Evolutionary conservation across 805 yeast genomes (phyloP).

Genomic region (Metschnikowia dekortorum): DNA sequence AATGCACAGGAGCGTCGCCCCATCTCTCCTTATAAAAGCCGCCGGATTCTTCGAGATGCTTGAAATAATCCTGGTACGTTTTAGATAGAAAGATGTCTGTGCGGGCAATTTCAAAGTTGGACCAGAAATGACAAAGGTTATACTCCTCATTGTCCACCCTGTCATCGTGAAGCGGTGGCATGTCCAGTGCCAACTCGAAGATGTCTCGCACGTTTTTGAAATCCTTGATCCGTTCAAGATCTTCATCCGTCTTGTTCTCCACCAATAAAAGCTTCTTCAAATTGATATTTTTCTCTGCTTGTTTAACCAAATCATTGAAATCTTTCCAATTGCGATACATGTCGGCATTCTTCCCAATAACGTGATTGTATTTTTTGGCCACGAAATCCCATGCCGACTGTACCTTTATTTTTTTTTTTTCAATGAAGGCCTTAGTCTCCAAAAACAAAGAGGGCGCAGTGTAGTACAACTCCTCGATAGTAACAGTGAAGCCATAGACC

Average conservation of each 20-base stretch:
- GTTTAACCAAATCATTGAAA: slow-evolving; percentile 20
- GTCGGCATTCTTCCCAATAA: slow-evolving; percentile 19
- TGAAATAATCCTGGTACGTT: slow-evolving; percentile 62
- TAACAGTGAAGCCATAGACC: slow-evolving; percentile 79
- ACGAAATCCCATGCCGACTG: slow-evolving; percentile 72
- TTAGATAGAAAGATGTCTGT: slow-evolving; percentile 68
- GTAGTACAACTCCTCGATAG: slow-evolving; percentile 71
- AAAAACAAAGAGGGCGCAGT: slow-evolving; percentile 82
- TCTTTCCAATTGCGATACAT: slow-evolving; percentile 22
- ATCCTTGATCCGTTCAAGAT: slow-evolving; percentile 15
- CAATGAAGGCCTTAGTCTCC: slow-evolving; percentile 61
- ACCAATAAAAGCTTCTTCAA: slow-evolving; percentile 20
- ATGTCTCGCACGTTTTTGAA: slow-evolving; percentile 31
- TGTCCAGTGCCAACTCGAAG: slow-evolving; percentile 32
- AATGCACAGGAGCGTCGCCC: slow-evolving; percentile 97
- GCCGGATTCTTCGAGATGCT: slow-evolving; percentile 62
- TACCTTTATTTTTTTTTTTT: slow-evolving; percentile 42
- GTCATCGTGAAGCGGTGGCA: slow-evolving; percentile 41
- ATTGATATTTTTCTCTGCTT: slow-evolving; percentile 27
- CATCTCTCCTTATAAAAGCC: slow-evolving; percentile 91
- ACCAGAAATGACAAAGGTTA: slow-evolving; percentile 86
- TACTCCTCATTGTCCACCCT: slow-evolving; percentile 63
- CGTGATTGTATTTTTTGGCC: slow-evolving; percentile 28
- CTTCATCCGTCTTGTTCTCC: slow-evolving; percentile 21
- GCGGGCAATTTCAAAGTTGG: slow-evolving; percentile 87